phyloP scores from a whole-genome alignment of 345 rosid genomes.

The Atalantia buxifolia region DNA sequence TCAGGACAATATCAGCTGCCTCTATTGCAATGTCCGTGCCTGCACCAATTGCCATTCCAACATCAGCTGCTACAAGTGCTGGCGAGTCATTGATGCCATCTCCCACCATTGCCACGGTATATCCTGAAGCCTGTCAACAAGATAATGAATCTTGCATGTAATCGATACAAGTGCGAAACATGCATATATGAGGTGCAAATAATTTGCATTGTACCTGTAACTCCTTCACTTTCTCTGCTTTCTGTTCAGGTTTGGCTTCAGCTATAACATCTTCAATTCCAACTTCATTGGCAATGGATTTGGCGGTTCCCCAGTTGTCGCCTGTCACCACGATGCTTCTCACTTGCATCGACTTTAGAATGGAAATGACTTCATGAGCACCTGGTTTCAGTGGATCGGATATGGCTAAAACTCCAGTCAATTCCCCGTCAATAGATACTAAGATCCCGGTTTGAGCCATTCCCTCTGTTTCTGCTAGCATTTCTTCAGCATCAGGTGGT shows the following conservation, averaged over 20 bases:
- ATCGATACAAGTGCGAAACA: neutral
- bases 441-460: slow-evolving; percentile 86
- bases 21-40: slow-evolving; percentile 96
- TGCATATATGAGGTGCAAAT: neutral
- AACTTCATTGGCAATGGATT: slow-evolving; percentile 73
- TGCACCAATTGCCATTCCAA: slow-evolving; percentile 97
- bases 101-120: slow-evolving; percentile 88
- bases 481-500: slow-evolving; percentile 63
- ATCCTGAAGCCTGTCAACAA: slow-evolving; percentile 55
- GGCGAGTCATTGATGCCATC: slow-evolving; percentile 97
- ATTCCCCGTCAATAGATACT: slow-evolving; percentile 55
- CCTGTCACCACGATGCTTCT: slow-evolving; percentile 91
- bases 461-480: slow-evolving; percentile 67
- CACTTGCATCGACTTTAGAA: slow-evolving; percentile 77
- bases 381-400: slow-evolving; percentile 82
- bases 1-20: slow-evolving; percentile 93
- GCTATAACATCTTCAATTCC: slow-evolving; percentile 79
- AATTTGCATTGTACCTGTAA: slow-evolving; percentile 49
- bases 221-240: slow-evolving; percentile 85
- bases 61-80: slow-evolving; percentile 90
- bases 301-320: slow-evolving; percentile 97
- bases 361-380: slow-evolving; percentile 66
- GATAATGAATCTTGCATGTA: neutral
- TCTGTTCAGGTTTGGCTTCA: slow-evolving; percentile 88
- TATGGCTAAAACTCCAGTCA: slow-evolving; percentile 70